Evolutionary conservation across 768 basidiomycete genomes (phyloP), one percentile per base, ranked within the genome.

Genomic region (Calvatia gigantea): DNA sequence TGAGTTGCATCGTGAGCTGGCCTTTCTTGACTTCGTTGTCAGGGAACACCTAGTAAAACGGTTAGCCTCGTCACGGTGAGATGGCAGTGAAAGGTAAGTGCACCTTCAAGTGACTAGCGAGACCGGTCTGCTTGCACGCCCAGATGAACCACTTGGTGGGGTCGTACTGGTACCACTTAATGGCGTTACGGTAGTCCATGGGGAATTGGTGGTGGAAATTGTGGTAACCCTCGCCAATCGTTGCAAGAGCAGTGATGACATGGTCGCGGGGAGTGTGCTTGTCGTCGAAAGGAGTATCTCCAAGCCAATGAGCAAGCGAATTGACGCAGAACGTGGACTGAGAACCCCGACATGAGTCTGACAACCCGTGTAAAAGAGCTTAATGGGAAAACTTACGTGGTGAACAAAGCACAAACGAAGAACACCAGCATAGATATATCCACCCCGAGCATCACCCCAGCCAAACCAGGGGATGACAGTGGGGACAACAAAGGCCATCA

Each of bases 131-230:
- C 54, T 81, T 67, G 72, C 79, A 80, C 9, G 72, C 70, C 74
- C 76, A 79, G 73, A 93, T 94, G 75, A 92, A 90, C 92, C 92
- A 94, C 69, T 94, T 94, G 32, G 91, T 94, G 8, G 91, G 92
- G 67, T 93, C 91, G 65, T 93, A 94, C 67, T 94, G 91, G 70
- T 89, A 91, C 91, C 91, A 93, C 70, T 79, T 92, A 78, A 96
- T 93, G 54, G 94, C 94, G 65, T 96, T 96, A 23, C 94, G 83
- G 76, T 94, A 98, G 70, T 98, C 94, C 90, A 93, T 93, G 6
- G 94, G 94, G 83, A 96, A 96, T 67, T 86, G 78, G 59, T 98
- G 94, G 75, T 98, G 94, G 83, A 96, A 96, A 73, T 98, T 98
- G 79, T 98, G 94, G 76, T 98, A 98, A 14, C 94, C 94, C 71